Conservation (phyloP, 2,329 filamentous ascomycete species). For the Colletotrichum sp. region DNA sequence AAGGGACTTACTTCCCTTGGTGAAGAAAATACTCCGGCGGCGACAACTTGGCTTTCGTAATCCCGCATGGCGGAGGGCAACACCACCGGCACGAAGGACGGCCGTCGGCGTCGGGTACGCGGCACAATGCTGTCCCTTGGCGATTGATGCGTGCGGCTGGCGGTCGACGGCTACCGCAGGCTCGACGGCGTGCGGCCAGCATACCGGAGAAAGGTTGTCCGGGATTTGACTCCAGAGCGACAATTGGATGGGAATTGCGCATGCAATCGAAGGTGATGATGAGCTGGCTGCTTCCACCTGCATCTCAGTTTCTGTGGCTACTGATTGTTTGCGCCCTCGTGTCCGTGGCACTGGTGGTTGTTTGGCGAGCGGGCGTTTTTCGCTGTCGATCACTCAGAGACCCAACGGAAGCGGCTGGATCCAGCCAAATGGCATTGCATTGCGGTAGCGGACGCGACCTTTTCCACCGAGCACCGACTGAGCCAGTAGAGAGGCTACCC, state of each 20-base stretch:
- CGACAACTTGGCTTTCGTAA: neutral
- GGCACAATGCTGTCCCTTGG: neutral
- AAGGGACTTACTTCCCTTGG: neutral
- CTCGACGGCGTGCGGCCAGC: neutral
- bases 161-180: constrained; percentile 8
- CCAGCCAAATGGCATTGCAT: neutral
- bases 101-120: constrained; percentile 4
- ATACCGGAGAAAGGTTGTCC: neutral
- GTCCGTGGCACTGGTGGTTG: neutral
- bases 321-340: neutral
- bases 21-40: neutral
- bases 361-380: neutral
- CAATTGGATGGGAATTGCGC: neutral
- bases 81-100: neutral
- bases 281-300: neutral
- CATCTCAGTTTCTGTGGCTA: neutral
- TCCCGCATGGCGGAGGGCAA: neutral
- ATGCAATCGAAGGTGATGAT: neutral
- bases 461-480: neutral
- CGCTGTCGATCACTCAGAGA: neutral
- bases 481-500: neutral
- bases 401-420: neutral
- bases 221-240: neutral
- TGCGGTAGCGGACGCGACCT: neutral
- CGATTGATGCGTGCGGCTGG: neutral